Base-by-base conservation (phyloP, 176 grass and related monocot species). In the Hsuehochloa calcarea region DNA sequence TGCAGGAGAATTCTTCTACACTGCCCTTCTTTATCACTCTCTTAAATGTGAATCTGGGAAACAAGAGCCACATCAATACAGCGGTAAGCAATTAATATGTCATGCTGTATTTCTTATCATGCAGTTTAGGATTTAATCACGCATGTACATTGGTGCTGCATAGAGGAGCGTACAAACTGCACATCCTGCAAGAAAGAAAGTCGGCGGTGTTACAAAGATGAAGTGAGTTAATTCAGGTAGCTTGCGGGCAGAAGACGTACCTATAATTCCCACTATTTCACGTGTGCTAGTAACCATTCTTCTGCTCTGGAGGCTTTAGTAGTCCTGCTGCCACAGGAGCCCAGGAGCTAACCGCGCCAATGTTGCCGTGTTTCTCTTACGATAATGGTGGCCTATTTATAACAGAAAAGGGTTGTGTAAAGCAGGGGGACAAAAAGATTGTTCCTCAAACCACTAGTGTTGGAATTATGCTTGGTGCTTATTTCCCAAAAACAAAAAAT, bases 1-100 rank as follows among this genome's bases (percentile, higher is more conserved):
- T 46, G 79, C 91, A 90, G 27, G 94, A 97, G 63, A 88, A 97
- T 62, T 91, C 87, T 79, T 89, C 91, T 60, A 92, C 88, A 41
- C 70, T 93, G 15, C 56, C 85, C 82, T 93, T 93, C 74, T 65
- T 93, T 83, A 91, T 90, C 65, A 96, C 89, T 81, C 87, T 88
- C 46, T 54, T 85, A 64, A 97, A 97, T 49, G 91, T 97, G 50
- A 92, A 86, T 90, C 91, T 97, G 82, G 8, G 17, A 74, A 88
- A 31, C 12, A 46, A 58, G 75, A 79, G 60, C 29, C 58, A 80
- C 13, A 62, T 37, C 72, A 65, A 74, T 8, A 15, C 37, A 76
- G 44, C 22, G 29, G 43, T 79, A 50, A 79, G 49, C 64, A 27
- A 4, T 22, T 9, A 58, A 68, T 82, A 43, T 19, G 39, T 62